Evolutionary conservation across 2,329 filamentous ascomycete species (phyloP).

Genomic region (Sclerotinia glacialis): DNA sequence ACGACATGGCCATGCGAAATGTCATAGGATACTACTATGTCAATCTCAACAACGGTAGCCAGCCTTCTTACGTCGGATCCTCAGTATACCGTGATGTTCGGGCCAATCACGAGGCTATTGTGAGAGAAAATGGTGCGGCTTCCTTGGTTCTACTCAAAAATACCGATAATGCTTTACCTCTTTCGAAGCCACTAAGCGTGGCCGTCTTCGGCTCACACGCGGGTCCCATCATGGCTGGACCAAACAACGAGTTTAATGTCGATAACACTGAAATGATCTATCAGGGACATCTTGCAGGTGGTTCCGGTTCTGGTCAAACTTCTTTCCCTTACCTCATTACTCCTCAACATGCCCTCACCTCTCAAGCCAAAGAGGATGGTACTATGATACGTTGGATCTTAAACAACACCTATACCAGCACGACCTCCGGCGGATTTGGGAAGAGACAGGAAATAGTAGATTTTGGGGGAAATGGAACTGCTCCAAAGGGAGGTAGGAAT

Average conservation of each 20-base stretch:
- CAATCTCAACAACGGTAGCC: slow-evolving; percentile 43
- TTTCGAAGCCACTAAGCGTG: slow-evolving; percentile 72
- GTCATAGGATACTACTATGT: slow-evolving; percentile 65
- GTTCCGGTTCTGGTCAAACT: slow-evolving; percentile 46
- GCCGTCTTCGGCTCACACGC: slow-evolving; percentile 82
- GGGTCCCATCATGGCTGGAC: slow-evolving; percentile 43
- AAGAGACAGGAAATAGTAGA: background rate
- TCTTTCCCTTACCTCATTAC: slow-evolving; percentile 73
- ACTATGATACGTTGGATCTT: slow-evolving; percentile 53
- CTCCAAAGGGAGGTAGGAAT: background rate
- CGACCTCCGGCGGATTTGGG: background rate
- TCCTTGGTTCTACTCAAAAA: slow-evolving; percentile 81
- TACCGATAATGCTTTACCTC: slow-evolving; percentile 61
- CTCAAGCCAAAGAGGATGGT: slow-evolving; percentile 57
- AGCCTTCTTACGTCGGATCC: slow-evolving; percentile 41
- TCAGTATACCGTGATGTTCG: slow-evolving; percentile 69
- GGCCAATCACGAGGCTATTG: slow-evolving; percentile 40
- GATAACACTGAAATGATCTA: slow-evolving; percentile 19
- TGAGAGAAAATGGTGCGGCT: slow-evolving; percentile 51
- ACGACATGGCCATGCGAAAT: slow-evolving; percentile 88
- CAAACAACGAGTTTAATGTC: slow-evolving; percentile 23
- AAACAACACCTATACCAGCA: slow-evolving; percentile 36
- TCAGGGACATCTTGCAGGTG: slow-evolving; percentile 25
- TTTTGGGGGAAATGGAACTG: background rate
- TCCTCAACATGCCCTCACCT: slow-evolving; percentile 66